These are phyloP conservation scores for Helianthus tuberosus DNA, from an alignment of 129 eudicot species.

Conservation along the genomic window DNA sequence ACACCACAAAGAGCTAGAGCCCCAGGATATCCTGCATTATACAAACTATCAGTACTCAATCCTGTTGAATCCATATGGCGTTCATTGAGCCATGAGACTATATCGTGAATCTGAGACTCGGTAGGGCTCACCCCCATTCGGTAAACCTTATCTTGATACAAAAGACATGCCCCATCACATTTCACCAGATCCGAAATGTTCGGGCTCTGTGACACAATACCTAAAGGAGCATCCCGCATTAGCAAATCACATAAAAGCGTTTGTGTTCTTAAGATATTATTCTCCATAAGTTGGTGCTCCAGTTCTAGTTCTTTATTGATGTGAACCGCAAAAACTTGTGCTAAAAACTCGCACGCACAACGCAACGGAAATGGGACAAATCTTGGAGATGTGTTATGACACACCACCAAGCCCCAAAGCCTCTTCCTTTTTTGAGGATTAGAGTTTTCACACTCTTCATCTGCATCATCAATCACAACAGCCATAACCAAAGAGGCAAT, in stretches of 20 bases:
- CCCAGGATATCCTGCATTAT: constrained; percentile 89
- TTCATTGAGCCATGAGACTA: constrained; percentile 73
- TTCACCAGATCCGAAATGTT: constrained; percentile 89
- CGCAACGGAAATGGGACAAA: constrained; percentile 88
- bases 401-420: constrained; percentile 94
- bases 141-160: constrained; percentile 53
- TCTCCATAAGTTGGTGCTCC: constrained; percentile 72
- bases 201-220: constrained; percentile 79
- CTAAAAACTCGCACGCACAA: constrained; percentile 88
- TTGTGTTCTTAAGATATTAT: constrained; percentile 80
- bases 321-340: constrained; percentile 89
- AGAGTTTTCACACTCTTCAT: constrained; percentile 53
- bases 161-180: constrained; percentile 79
- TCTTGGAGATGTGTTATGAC: constrained; percentile 83
- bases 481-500: constrained; percentile 91
- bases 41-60: constrained; percentile 84
- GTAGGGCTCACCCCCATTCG: constrained; percentile 67
- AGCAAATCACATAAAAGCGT: constrained; percentile 82
- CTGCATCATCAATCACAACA: constrained; percentile 72
- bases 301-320: constrained; percentile 77
- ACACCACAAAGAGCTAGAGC: constrained; percentile 77
- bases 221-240: constrained; percentile 81
- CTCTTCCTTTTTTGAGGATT: constrained; percentile 57
- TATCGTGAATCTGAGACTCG: constrained; percentile 63
- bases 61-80: constrained; percentile 83